Evolutionary conservation across 2,329 filamentous ascomycete species (phyloP), one percentile per base, ranked within the genome.

Genomic region (Nannizzia gypsea): DNA sequence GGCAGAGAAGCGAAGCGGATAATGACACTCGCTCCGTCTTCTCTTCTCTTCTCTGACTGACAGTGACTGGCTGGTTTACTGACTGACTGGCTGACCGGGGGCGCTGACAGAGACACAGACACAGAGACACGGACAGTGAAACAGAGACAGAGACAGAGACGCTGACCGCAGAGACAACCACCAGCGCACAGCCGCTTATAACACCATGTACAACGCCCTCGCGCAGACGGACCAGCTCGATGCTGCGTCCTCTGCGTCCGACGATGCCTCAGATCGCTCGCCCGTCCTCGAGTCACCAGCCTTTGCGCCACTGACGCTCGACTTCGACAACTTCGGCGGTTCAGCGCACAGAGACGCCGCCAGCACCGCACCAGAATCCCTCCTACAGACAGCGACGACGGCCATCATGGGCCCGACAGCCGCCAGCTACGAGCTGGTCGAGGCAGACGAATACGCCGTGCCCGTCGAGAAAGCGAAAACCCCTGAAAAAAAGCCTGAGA

Each of bases 361-460:
- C 48, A 57, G 71, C 3, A 65, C 67, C 42, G 38, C 38, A 15
- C 63, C 64, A 48, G 63, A 61, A 50, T 61, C 63, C n/a, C 28
- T 60, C 22, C 40, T 64, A 26, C 55, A 63, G 36, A 63, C 61
- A 31, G 48, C 26, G 13, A 22, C 48, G 13, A 22, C 48, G 48
- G 48, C 48, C 24, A 58, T 62, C 13, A 63, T 63, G 28, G 48
- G 59, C 20, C 60, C 59, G 55, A 60, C 44, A 38, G 56, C 24
- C n/a, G 22, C 48, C 17, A 74, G 69, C 63, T 78, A 78, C 66
- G 74, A 77, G 58, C 69, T 78, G 61, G 69, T 78, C 28, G 76
- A 78, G 62, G 74, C 73, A 36, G 76, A 78, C 63, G 76, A 77
- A 63, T 75, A 77, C 57, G 38, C 38, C 15, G 38, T 20, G n/a